Percentiles rank a stretch among this genome's conserved stretches.
phyloP scores from a whole-genome alignment of 257 asterid genomes.

The Vinca minor region DNA sequence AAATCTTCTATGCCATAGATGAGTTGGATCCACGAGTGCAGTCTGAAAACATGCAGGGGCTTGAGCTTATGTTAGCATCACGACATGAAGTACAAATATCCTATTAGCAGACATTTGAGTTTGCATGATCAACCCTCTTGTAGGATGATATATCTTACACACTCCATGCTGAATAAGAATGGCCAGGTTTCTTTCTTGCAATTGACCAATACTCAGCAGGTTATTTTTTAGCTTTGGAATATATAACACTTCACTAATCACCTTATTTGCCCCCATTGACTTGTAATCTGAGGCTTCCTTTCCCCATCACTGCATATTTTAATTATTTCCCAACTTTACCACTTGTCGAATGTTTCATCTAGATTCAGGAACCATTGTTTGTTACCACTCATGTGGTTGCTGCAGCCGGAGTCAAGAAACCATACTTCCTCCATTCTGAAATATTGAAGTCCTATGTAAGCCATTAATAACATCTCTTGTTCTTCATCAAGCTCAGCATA shows the following conservation, averaged over 20 bases:
- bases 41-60: background rate
- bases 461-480: no score
- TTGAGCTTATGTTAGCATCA: background rate
- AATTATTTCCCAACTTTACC: background rate
- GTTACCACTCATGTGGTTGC: background rate
- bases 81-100: no score
- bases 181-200: background rate
- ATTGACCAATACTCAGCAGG: background rate
- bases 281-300: background rate
- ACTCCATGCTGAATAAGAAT: background rate
- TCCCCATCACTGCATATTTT: background rate
- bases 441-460: background rate
- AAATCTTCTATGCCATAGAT: background rate
- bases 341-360: no score
- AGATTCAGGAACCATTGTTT: no score
- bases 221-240: background rate
- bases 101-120: no score
- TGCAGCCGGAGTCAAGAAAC: background rate
- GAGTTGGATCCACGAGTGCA: no score
- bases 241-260: background rate
- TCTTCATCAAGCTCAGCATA: background rate
- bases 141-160: background rate
- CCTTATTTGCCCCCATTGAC: background rate
- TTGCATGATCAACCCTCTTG: background rate
- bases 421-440: background rate